A percentile compares a stretch with the other conserved stretches of the same genome.
Conservation (phyloP, 192 early-diverging fungal species). For the Coemansia sp. region DNA sequence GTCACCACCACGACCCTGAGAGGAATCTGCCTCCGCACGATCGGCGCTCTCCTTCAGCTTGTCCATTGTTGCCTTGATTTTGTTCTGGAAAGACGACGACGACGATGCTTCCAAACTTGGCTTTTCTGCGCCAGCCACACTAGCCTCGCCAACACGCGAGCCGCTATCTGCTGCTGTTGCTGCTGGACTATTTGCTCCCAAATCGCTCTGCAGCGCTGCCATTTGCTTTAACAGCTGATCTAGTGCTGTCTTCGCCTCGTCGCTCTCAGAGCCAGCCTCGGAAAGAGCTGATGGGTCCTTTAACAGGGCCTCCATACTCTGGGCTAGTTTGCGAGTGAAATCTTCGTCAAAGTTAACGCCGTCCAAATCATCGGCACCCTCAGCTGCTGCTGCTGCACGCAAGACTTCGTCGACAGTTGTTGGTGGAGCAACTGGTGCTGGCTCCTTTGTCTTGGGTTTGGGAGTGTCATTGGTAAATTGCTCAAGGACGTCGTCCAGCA, state of each 20-base stretch:
- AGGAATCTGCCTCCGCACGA: conserved; percentile 70
- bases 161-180: neutral
- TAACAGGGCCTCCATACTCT: conserved; percentile 76
- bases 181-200: conserved; percentile 28
- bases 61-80: conserved; percentile 86
- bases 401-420: neutral
- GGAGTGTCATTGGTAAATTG: conserved; percentile 61
- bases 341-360: conserved; percentile 63
- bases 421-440: conserved; percentile 5
- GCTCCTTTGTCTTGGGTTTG: conserved; percentile 38
- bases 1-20: conserved; percentile 52
- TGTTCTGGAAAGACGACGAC: conserved; percentile 81
- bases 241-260: conserved; percentile 73
- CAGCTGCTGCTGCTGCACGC: conserved; percentile 2
- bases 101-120: neutral
- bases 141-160: neutral
- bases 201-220: conserved; percentile 56
- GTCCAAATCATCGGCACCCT: conserved; percentile 25
- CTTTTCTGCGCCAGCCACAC: neutral
- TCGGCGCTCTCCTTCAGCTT: conserved; percentile 86
- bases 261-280: conserved; percentile 29
- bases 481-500: conserved; percentile 78
- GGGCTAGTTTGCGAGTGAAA: conserved; percentile 72
- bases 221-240: conserved; percentile 72
- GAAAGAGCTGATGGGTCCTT: conserved; percentile 28